Evolutionary conservation across 1,284 basidiomycete genomes (phyloP), one percentile per base, ranked within the genome.

Genomic region (Cryptococcus sp.): DNA sequence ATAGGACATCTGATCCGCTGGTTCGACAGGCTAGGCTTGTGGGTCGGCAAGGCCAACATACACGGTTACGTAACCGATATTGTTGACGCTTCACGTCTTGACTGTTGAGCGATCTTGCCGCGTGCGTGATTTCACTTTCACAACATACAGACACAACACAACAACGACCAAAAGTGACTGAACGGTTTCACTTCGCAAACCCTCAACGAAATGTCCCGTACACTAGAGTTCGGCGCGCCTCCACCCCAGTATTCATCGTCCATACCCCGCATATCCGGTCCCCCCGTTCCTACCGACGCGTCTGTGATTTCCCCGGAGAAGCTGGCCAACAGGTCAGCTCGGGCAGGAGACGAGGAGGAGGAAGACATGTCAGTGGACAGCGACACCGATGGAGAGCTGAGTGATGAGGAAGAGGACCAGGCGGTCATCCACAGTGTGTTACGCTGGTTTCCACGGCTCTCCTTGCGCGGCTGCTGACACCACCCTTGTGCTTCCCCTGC

Each of bases 371-470:
- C 37, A 13, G 42, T 55, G 44, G 35, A 52, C 6, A 40, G 47
- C n/a, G 56, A 57, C 24, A 24, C 12, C 21, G 53, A 59, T 15
- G 46, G 46, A 6, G 62, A 65, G 18, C 21, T 53, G 1, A 44
- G 48, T 23, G 59, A 56, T 5, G 50, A 50, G 12, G 58, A 54
- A 5, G 61, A 63, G 4, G 47, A 58, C 1, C 40, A 36, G n/a
- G 37, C 37, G 6, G 59, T 63, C 3, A 60, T 67, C 1, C 67
- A 72, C 49, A 59, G 67, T 67, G 13, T 38, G 63, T 55, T 42
- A 15, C 20, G 24, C 15, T 40, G 23, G 21, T 39, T n/a, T 37
- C 4, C 16, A 16, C 42, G 5, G 35, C 6, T 36, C 18, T 45
- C 37, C 23, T 15, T 43, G 23, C 13, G 24, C 8, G 6, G 9